Evolutionary conservation across 768 basidiomycete genomes (phyloP), one percentile per base, ranked within the genome.

Genomic region (Suillus luteus): DNA sequence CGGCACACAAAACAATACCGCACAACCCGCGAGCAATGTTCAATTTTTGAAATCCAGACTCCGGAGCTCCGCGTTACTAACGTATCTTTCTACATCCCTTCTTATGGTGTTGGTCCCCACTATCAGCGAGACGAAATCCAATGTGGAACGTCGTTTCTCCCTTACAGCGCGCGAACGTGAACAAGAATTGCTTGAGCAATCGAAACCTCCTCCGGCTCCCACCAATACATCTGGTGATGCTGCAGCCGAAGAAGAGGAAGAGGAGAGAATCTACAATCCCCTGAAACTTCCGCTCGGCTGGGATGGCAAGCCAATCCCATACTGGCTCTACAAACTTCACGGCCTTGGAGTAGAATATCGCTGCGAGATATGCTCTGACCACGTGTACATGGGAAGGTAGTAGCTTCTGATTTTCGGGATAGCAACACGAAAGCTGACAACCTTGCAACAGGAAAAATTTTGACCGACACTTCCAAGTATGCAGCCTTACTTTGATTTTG

Each of bases 261-360:
- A 99, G 70, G 96, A 95, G 71, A 87, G 93, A 68, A 95, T 99
- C 40, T 99, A 99, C 78, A 99, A 99, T 69, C 97, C 97, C 54
- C 85, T 99, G 58, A 99, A 99, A 78, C 80, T 99, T 48, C 97
- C 97, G 15, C 82, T 98, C 24, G 95, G 95, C 5, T 98, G 95
- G 95, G 97, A 99, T 72, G 96, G 96, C 38, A 99, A 99, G 73
- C 97, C 97, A 22, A 99, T 99, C 71, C 97, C 97, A 40, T 98
- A 96, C 73, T 98, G 96, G 96, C 70, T 99, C 61, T 99, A 96
- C 80, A 99, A 99, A 77, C 79, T 99, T 43, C 97, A 99, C 72
- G 97, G 97, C 10, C 82, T 99, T 43, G 97, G 97, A n/a, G 95
- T 97, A 35, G 94, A 96, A 76, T 99, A 98, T 75, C 86, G 89